A percentile compares a stretch with the other conserved stretches of the same genome.
Evolutionary conservation across 1,284 basidiomycete species (phyloP).

Genomic region (Cutaneotrichosporon sp.): DNA sequence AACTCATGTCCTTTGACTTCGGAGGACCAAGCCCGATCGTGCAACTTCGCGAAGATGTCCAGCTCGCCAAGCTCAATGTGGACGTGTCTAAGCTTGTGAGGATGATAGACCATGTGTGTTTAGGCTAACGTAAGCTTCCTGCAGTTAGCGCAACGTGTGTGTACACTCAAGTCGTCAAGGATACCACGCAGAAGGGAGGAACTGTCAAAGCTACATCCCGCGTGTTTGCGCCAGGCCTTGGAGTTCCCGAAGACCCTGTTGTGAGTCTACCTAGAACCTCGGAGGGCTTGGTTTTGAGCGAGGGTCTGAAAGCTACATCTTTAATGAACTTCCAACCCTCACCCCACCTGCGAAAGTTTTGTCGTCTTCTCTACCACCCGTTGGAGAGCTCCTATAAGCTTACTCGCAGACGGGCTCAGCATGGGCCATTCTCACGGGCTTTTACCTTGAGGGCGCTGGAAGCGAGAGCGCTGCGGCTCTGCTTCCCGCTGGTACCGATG

Average conservation of each 20-base stretch:
- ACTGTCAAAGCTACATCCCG: slow-evolving; percentile 17
- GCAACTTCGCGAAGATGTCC: slow-evolving; percentile 11
- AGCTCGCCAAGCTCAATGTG: slow-evolving; percentile 21
- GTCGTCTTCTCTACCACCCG: too few relatives aligned
- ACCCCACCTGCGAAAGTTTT: too few relatives aligned
- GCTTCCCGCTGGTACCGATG: not conserved
- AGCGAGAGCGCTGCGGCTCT: not conserved
- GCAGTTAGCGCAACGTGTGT: slow-evolving; percentile 2
- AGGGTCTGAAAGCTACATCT: too few relatives aligned
- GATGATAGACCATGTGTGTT: not conserved
- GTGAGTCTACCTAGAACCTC: slow-evolving; percentile 1
- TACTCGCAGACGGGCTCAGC: slow-evolving; percentile 31
- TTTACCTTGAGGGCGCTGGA: slow-evolving; percentile 23
- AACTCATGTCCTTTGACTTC: slow-evolving; percentile 16
- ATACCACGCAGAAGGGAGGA: slow-evolving; percentile 8
- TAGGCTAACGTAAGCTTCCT: not conserved
- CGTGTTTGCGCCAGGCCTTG: slow-evolving; percentile 30
- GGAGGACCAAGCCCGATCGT: slow-evolving; percentile 4
- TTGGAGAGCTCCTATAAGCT: too few relatives aligned
- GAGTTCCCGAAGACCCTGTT: slow-evolving; percentile 40
- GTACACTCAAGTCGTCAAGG: slow-evolving; percentile 25
- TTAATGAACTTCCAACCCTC: too few relatives aligned
- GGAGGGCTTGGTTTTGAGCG: too few relatives aligned
- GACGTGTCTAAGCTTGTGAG: slow-evolving; percentile 7
- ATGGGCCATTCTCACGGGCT: slow-evolving; percentile 32